These are phyloP conservation scores for Lecanosticta acicola DNA, from an alignment of 2,329 filamentous ascomycete species.

Conservation along the genomic window DNA sequence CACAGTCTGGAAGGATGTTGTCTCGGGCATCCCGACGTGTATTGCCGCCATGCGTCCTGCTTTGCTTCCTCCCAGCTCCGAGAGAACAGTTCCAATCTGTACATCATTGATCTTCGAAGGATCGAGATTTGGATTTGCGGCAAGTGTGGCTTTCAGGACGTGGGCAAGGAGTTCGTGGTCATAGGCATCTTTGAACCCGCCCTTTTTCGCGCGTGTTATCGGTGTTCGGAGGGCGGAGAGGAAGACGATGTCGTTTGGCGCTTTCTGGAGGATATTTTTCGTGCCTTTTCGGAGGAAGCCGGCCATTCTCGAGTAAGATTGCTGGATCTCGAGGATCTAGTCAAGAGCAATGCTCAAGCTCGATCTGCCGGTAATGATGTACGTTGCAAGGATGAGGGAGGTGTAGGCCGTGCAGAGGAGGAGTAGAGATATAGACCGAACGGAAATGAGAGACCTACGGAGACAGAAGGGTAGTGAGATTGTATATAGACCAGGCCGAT, in stretches of 20 bases:
- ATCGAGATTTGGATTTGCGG: conserved; percentile 66
- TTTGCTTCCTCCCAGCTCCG: conserved; percentile 84
- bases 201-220: conserved; percentile 76
- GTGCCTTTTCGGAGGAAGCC: conserved; percentile 53
- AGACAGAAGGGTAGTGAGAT: not conserved
- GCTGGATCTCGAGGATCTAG: not conserved
- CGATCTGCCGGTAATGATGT: not conserved
- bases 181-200: conserved; percentile 78
- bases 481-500: not conserved
- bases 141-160: conserved; percentile 62
- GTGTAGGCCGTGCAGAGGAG: not conserved
- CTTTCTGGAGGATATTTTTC: conserved; percentile 69
- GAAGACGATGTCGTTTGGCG: conserved; percentile 77
- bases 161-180: conserved; percentile 78
- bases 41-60: conserved; percentile 86
- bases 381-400: not conserved
- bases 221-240: conserved; percentile 87
- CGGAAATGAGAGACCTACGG: not conserved
- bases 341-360: not conserved
- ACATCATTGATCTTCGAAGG: conserved; percentile 70
- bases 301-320: conserved; percentile 32
- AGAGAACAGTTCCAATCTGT: conserved; percentile 80
- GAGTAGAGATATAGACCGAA: not conserved
- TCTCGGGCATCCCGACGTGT: conserved; percentile 69
- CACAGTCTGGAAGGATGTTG: conserved; percentile 74